Evolutionary conservation across 2,329 filamentous ascomycete species (phyloP).

Genomic region (Coniochaeta sp.): DNA sequence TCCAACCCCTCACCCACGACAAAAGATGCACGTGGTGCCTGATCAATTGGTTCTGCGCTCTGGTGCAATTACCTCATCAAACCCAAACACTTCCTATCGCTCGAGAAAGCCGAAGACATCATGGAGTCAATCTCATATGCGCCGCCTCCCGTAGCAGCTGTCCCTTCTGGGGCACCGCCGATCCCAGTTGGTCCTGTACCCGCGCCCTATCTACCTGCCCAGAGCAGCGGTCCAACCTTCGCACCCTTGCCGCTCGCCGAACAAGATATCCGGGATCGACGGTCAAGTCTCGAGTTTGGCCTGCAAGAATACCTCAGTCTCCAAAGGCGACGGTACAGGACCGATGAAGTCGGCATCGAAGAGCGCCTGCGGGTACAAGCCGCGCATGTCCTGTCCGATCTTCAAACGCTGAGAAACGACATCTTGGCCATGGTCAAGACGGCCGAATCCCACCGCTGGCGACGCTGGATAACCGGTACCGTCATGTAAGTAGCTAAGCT

Average conservation of each 20-base stretch:
- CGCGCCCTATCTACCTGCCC: not conserved
- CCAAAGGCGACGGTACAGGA: slow-evolving; percentile 18
- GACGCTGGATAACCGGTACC: slow-evolving; percentile 44
- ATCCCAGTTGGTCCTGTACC: not conserved
- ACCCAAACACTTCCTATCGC: too few species aligned
- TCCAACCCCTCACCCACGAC: too few species aligned
- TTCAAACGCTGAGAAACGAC: slow-evolving; percentile 35
- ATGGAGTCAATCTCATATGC: not conserved
- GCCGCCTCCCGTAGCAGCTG: not conserved
- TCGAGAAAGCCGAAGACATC: not conserved
- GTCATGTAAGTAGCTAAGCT: slow-evolving; percentile 46
- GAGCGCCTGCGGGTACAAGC: slow-evolving; percentile 34
- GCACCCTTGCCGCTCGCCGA: slow-evolving; percentile 6
- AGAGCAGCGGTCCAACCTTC: slow-evolving; percentile 3
- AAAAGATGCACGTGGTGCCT: too few species aligned
- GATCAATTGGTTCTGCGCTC: too few species aligned
- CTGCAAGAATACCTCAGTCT: slow-evolving; percentile 25
- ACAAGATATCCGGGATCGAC: slow-evolving; percentile 12
- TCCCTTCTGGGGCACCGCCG: not conserved
- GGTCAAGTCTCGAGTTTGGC: slow-evolving; percentile 19
- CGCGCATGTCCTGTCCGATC: slow-evolving; percentile 32
- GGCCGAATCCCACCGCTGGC: slow-evolving; percentile 43
- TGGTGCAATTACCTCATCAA: too few species aligned
- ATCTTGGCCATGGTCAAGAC: slow-evolving; percentile 33
- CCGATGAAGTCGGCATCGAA: slow-evolving; percentile 22